These are phyloP conservation scores for Hevea brasiliensis DNA, from an alignment of 345 rosid species.

Conservation along the genomic window DNA sequence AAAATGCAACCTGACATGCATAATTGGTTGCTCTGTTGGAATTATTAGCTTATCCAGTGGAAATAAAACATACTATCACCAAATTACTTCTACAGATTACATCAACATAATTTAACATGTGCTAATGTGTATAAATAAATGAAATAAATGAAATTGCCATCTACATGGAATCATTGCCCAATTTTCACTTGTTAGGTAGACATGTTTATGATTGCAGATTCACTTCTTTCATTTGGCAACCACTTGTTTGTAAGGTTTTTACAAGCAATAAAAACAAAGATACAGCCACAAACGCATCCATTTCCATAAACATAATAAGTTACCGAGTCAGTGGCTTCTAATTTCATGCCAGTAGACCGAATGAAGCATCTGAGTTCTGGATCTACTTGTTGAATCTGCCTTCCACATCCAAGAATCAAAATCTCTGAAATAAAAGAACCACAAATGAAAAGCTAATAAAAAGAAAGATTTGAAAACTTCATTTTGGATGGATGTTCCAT, in stretches of 20 bases:
- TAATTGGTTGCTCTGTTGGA: background rate
- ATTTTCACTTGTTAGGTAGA: too few relatives aligned
- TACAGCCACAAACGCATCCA: background rate
- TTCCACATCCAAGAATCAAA: constrained; percentile 82
- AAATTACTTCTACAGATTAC: background rate
- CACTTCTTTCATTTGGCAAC: background rate
- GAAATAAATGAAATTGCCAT: background rate
- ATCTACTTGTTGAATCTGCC: constrained; percentile 53
- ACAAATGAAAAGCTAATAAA: background rate
- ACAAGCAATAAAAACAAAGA: background rate
- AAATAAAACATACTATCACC: background rate
- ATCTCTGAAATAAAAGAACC: constrained; percentile 51
- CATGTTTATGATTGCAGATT: background rate
- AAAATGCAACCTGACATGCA: background rate
- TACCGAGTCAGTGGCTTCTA: constrained; percentile 89
- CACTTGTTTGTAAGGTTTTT: background rate
- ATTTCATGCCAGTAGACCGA: constrained; percentile 77
- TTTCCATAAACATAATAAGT: background rate
- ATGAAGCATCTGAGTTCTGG: constrained; percentile 63
- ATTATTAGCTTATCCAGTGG: background rate
- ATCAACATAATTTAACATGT: background rate
- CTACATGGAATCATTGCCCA: too few relatives aligned
- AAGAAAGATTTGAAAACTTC: background rate
- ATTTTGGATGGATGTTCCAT: too few relatives aligned
- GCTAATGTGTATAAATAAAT: background rate